Conservation (phyloP, 345 rosid species). For the Brassica rapa region DNA sequence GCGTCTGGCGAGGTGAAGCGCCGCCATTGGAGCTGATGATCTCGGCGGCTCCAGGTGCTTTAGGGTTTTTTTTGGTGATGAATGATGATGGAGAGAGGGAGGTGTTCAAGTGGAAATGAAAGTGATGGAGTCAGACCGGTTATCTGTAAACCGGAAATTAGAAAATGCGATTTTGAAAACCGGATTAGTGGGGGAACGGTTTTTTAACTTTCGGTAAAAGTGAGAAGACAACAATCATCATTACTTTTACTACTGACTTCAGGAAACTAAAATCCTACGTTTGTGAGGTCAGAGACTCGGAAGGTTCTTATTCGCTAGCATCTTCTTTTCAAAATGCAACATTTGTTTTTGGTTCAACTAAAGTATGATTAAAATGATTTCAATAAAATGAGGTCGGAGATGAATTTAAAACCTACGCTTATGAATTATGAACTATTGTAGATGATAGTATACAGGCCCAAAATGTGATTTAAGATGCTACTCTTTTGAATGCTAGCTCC, state of each 20-base stretch:
- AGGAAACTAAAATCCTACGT: conserved; percentile 13
- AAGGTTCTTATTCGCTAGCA: background rate
- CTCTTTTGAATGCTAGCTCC: background rate
- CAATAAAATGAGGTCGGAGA: background rate
- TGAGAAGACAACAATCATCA: conserved; percentile 8
- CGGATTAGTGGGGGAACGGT: background rate
- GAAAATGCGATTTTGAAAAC: background rate
- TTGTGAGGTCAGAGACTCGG: background rate
- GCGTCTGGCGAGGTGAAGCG: conserved; percentile 49
- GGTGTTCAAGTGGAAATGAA: background rate
- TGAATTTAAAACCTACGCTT: background rate
- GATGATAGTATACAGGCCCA: background rate
- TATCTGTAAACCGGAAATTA: conserved; percentile 17
- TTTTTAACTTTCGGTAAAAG: conserved; percentile 30
- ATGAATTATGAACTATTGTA: background rate
- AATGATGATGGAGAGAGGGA: background rate
- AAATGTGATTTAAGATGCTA: background rate
- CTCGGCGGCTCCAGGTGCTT: conserved; percentile 17
- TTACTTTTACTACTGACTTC: background rate
- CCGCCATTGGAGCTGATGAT: conserved; percentile 47
- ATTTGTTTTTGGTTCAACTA: background rate
- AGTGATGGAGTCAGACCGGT: conserved; percentile 13
- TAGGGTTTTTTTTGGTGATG: conserved; percentile 17
- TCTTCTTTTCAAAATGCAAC: background rate
- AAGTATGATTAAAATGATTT: background rate